Evolutionary conservation across 2,329 filamentous ascomycete species (phyloP), one percentile per base, ranked within the genome.

Genomic region (Hypoxylon sp.): DNA sequence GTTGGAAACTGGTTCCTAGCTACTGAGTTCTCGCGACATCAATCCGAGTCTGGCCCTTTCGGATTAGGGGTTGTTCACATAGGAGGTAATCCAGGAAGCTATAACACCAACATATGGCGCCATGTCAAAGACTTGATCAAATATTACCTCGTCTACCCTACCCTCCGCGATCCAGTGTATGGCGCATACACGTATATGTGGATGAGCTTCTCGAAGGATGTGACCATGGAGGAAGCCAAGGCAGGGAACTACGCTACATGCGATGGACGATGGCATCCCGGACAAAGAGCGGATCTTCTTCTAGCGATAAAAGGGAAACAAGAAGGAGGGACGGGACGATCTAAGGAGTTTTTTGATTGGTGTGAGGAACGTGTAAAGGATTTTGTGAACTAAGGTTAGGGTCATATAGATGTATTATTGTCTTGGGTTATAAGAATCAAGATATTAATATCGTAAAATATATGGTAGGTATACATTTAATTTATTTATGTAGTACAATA

Each of bases 241-340:
- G 66, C 70, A 3, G 73, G 72, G 3, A 63, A 69, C 0, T 74
- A 74, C 33, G 73, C 70, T 2, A 74, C 71, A 22, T 74, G 70
- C 46, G 57, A 74, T 44, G 72, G 73, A 1, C 72, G 72, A 50
- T 74, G 72, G 73, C 73, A 74, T 52, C 70, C 70, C 2, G 72
- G 67, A 2, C 73, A 74, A 62, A 65, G 73, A 35, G 62, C 47
- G 14, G 72, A 75, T 26, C 47, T 74, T 10, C 19, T 74, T n/a
- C 22, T 67, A 13, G 66, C 71, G 14, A 53, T 74, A 31, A 64
- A 67, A 5, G 19, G 46, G 1, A 44, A 48, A 13, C 59, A 61
- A 0, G 71, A 73, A 46, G 73, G 71, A 1, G 69, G 74, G 2
- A 71, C 67, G 9, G 71, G 71, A 13, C 31, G 69, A 44, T 71